A percentile compares a stretch with the other conserved stretches of the same genome.
Evolutionary conservation across 495 filamentous ascomycete species (phyloP).

Genomic region (Xylaria scruposa): DNA sequence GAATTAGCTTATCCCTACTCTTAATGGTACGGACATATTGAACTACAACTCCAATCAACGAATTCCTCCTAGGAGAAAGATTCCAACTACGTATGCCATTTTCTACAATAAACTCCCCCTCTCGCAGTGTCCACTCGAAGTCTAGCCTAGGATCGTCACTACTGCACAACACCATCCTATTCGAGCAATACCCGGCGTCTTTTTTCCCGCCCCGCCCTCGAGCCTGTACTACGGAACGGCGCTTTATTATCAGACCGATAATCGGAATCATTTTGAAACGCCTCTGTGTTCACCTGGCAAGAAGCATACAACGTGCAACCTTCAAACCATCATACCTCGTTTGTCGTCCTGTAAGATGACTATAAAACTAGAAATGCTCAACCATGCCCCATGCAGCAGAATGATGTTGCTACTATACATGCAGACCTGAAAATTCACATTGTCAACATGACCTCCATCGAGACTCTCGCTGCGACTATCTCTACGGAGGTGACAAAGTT

Average conservation of each 20-base stretch:
- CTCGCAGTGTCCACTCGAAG: neutral
- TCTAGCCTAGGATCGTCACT: neutral
- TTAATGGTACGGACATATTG: neutral
- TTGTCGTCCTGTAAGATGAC: neutral
- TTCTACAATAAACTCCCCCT: neutral
- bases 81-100: neutral
- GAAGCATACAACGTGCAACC: neutral
- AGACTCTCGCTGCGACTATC: neutral
- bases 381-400: neutral
- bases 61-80: constrained; percentile 5
- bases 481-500: neutral
- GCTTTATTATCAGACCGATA: neutral
- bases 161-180: neutral
- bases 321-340: neutral
- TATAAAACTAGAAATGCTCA: neutral
- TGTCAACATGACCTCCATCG: neutral
- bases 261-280: neutral
- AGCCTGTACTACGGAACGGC: neutral
- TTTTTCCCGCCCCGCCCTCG: neutral
- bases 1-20: neutral
- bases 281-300: neutral
- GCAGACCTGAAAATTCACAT: neutral
- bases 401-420: neutral
- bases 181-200: neutral
- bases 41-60: neutral